These are phyloP conservation scores for Cutaneotrichosporon cavernicola DNA, from an alignment of 1,284 basidiomycete genomes.

Conservation along the genomic window DNA sequence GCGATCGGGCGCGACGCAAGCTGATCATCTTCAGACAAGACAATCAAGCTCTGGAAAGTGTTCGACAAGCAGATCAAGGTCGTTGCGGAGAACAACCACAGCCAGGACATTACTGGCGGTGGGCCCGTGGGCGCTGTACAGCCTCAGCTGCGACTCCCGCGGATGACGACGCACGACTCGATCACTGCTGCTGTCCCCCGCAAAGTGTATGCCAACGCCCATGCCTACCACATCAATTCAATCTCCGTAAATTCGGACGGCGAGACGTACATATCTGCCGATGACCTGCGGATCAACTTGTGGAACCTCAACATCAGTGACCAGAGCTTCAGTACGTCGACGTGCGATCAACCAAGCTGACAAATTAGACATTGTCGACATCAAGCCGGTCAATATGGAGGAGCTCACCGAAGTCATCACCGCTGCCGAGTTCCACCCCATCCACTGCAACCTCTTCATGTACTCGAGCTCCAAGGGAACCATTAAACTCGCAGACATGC, in stretches of 20 bases:
- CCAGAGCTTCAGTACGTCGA: conserved; percentile 91
- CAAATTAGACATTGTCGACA: conserved; percentile 91
- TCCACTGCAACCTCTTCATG: conserved; percentile 98
- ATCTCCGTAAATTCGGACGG: conserved; percentile 99
- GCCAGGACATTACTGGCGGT: conserved; percentile 62
- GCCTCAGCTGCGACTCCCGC: conserved; percentile 71
- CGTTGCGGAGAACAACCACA: conserved; percentile 94
- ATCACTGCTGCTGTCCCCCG: conserved; percentile 98
- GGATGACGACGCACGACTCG: conserved; percentile 91
- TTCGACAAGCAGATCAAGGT: conserved; percentile 97
- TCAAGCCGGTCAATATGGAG: conserved; percentile 99
- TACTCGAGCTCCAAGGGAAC: conserved; percentile 99
- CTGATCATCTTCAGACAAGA: conserved; percentile 73
- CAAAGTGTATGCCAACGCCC: conserved; percentile 98
- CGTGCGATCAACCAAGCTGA: not conserved
- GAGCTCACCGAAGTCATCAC: conserved; percentile 99
- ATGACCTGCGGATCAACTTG: conserved; percentile 93
- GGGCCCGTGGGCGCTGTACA: conserved; percentile 59
- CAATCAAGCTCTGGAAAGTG: conserved; percentile 99
- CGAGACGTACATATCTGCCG: conserved; percentile 98
- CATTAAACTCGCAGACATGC: conserved; percentile 99
- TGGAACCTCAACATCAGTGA: conserved; percentile 99
- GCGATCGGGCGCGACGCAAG: not conserved
- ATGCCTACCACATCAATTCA: conserved; percentile 99
- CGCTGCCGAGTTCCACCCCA: conserved; percentile 96